phyloP scores from a whole-genome alignment of 2,329 filamentous ascomycete genomes.

The Fusarium secorum region DNA sequence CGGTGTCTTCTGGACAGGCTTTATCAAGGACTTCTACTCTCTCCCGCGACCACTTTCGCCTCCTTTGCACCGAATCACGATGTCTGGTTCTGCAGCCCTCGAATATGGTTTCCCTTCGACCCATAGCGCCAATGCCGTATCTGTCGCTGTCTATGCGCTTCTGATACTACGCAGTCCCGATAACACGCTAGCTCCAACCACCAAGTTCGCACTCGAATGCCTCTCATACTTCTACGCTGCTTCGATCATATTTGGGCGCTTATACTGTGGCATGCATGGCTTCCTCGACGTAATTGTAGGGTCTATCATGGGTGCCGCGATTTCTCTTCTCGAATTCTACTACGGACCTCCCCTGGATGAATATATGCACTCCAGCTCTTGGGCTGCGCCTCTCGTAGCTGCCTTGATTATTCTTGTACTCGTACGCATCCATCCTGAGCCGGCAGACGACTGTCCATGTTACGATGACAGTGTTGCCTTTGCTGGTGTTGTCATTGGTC shows the following conservation, averaged over 20 bases:
- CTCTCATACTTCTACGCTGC: conserved; percentile 84
- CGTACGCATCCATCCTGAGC: conserved; percentile 91
- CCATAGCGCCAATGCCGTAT: conserved; percentile 95
- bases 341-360: conserved; percentile 70
- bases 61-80: conserved; percentile 91
- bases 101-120: conserved; percentile 98
- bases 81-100: conserved; percentile 93
- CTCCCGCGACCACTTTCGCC: conserved; percentile 91
- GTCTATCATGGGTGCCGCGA: conserved; percentile 74
- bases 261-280: conserved; percentile 99
- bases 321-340: conserved; percentile 67
- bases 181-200: conserved; percentile 66
- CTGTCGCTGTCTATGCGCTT: conserved; percentile 86
- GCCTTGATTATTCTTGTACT: conserved; percentile 74
- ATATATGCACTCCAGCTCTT: conserved; percentile 72
- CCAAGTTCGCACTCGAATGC: conserved; percentile 69
- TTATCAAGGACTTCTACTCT: conserved; percentile 93
- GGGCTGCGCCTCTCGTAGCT: conserved; percentile 69
- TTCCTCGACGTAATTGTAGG: conserved; percentile 91
- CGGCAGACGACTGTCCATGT: conserved; percentile 95
- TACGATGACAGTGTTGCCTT: conserved; percentile 97
- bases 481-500: conserved; percentile 85
- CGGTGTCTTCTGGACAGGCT: conserved; percentile 88
- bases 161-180: conserved; percentile 72
- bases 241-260: conserved; percentile 87